Base-by-base conservation (phyloP, 345 rosid species). In the Anastatica hierochuntica region DNA sequence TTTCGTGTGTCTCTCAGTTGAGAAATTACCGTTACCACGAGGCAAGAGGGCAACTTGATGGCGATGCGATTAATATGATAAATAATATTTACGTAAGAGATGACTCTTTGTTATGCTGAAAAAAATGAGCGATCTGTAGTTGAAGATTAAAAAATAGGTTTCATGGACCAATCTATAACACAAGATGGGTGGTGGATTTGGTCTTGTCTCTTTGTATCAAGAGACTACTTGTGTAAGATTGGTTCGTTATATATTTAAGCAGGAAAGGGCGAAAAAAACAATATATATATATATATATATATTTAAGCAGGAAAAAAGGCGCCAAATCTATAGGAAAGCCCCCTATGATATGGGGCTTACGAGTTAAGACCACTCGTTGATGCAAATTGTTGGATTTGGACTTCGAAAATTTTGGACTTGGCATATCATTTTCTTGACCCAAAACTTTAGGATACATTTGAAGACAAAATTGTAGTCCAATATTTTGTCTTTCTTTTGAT, bases 301-400 rank as follows among this genome's bases (percentile, higher is more conserved):
- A 49, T 9, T 47, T 64, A 55, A 39, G 45, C 44, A 41, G 57
- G 56, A 56, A 48, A 55, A 31, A 48, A 0, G 33, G 51, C 48
- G 51, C 57, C 45, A 24, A 24, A 64, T 40, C 57, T 48, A 17
- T 64, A 64, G 69, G 44, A 64, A 56, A 47, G 43, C 20, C 56
- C 69, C 29, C 69, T 64, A 64, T 56, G 44, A 49, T 40, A 40
- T 21, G 56, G 23, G 29, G 16, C 48, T 56, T 64, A 48, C 8
- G 63, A 64, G 63, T 64, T 64, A 64, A 48, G 57, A 56, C 69
- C 63, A 64, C 69, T 48, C 69, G 14, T 29, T 56, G 43, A 56
- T 64, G 57, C 63, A 56, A 64, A 55, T 24, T 10, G 51, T 33
- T 21, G 17, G 63, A 41, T 48, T 39, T 46, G 23, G 37, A 53